Evolutionary conservation across 192 early-diverging fungal genomes (phyloP).

Genomic region (Backusella circina): DNA sequence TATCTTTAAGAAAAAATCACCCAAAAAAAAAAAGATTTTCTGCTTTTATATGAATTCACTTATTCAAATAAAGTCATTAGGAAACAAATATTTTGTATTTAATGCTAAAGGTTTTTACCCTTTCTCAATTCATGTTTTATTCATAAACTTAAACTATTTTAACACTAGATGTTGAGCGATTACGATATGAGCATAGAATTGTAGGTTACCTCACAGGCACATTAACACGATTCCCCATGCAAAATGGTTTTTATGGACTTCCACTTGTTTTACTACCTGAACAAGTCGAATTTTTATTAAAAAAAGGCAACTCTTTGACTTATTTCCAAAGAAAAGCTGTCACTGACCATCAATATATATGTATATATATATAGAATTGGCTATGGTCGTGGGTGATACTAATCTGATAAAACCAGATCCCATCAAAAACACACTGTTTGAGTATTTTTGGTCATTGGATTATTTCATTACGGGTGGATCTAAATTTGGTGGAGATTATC

Average conservation of each 20-base stretch:
- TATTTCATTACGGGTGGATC: slow-evolving; percentile 69
- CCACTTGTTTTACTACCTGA: slow-evolving; percentile 73
- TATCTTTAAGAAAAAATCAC: no score
- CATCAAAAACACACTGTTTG: slow-evolving; percentile 49
- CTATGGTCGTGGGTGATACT: not conserved
- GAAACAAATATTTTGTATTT: slow-evolving; percentile 18
- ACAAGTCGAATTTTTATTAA: slow-evolving; percentile 58
- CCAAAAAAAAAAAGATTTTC: not conserved
- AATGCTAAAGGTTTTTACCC: slow-evolving; percentile 7
- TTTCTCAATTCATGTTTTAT: not conserved
- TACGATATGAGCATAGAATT: slow-evolving; percentile 57
- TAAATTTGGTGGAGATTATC: slow-evolving; percentile 87
- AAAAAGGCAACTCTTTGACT: slow-evolving; percentile 28
- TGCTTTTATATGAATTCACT: not conserved
- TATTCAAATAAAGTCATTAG: slow-evolving; percentile 7
- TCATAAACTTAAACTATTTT: not conserved
- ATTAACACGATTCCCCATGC: slow-evolving; percentile 64
- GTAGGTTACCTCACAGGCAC: slow-evolving; percentile 68
- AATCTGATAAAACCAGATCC: not conserved
- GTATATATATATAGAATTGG: no score
- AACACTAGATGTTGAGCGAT: slow-evolving; percentile 40
- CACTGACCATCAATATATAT: no score
- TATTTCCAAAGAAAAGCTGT: no score
- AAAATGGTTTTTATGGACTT: slow-evolving; percentile 74
- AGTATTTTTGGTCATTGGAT: slow-evolving; percentile 59